A percentile compares a stretch with the other conserved stretches of the same genome.
Evolutionary conservation across 257 asterid genomes (phyloP).

Genomic region (Solanum stenotomum): DNA sequence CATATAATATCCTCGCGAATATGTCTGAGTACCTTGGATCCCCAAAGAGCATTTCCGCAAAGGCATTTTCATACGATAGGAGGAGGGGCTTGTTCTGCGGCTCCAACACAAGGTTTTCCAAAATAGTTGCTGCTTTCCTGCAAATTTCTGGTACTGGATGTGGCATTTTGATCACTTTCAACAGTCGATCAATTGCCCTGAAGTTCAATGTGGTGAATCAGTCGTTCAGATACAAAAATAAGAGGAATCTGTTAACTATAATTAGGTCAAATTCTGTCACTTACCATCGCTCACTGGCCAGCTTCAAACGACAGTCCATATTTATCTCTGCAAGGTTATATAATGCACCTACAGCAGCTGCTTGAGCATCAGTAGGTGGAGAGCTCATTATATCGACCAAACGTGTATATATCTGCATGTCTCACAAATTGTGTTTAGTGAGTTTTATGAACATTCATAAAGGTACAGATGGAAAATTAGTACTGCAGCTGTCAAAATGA

Average conservation of each 20-base stretch:
- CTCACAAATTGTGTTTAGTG: background rate
- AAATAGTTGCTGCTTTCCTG: slow-evolving; percentile 78
- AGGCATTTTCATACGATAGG: slow-evolving; percentile 66
- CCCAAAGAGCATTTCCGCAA: slow-evolving; percentile 81
- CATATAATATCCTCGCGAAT: slow-evolving; percentile 80
- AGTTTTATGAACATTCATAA: background rate
- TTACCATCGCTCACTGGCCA: slow-evolving; percentile 90
- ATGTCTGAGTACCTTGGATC: slow-evolving; percentile 74
- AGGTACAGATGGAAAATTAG: background rate
- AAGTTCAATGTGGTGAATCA: background rate
- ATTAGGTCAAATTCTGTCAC: background rate
- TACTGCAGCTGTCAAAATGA: background rate
- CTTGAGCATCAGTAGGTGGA: slow-evolving; percentile 86
- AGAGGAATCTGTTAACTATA: background rate
- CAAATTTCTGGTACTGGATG: slow-evolving; percentile 96
- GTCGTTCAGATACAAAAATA: background rate
- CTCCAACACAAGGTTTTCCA: slow-evolving; percentile 88
- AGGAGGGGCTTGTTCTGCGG: slow-evolving; percentile 89
- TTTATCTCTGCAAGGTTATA: slow-evolving; percentile 86
- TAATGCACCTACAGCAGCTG: slow-evolving; percentile 94
- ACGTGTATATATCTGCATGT: slow-evolving; percentile 64
- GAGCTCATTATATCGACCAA: slow-evolving; percentile 82
- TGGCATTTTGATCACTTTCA: slow-evolving; percentile 74
- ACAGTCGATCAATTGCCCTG: slow-evolving; percentile 89
- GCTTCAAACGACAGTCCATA: slow-evolving; percentile 90